Evolutionary conservation across 179 eudicot species (phyloP), one percentile per base, ranked within the genome.

Genomic region (Gypsophila paniculata): DNA sequence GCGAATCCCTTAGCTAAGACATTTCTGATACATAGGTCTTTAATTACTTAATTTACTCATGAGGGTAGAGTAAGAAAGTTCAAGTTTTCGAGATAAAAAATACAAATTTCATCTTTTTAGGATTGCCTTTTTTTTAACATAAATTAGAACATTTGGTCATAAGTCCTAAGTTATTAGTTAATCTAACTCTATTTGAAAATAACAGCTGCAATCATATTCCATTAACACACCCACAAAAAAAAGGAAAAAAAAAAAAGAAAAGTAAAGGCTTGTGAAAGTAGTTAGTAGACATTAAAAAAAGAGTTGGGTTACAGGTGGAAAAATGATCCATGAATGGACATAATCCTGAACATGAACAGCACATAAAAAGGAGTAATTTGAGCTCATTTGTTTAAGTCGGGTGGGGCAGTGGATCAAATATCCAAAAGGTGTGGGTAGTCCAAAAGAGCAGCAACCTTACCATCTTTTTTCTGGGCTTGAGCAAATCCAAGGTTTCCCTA

Each of bases 401-500:
- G 57, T 52, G 57, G 34, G 57, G 57, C 57, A 52, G 57, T 52
- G 18, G 6, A 15, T 52, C 8, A 52, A 17, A 52, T 52, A 52
- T 52, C 57, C 19, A 52, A 52, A 52, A 54, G 7, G 22, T 54
- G 59, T 61, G 13, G 46, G 68, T 63, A 42, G 59, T 18, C 58
- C 53, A 38, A 32, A 72, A 29, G 38, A 12, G 26, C 29, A 61
- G 38, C 4, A 55, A n/a, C 21, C 36, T 13, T 7, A 39, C 10
- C 49, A 22, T 62, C 46, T 19, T 63, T 63, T 52, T 72, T 63
- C 13, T 38, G 42, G 53, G 46, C 18, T 51, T 63, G 21, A 34
- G 18, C 44, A 54, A 29, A 73, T 64, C 68, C 70, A 54, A 53
- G 52, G 52, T 64, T 73, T 51, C 69, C 62, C 71, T 46, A 54